phyloP scores from a whole-genome alignment of 495 filamentous ascomycete species.

The Oidiodendron maius region DNA sequence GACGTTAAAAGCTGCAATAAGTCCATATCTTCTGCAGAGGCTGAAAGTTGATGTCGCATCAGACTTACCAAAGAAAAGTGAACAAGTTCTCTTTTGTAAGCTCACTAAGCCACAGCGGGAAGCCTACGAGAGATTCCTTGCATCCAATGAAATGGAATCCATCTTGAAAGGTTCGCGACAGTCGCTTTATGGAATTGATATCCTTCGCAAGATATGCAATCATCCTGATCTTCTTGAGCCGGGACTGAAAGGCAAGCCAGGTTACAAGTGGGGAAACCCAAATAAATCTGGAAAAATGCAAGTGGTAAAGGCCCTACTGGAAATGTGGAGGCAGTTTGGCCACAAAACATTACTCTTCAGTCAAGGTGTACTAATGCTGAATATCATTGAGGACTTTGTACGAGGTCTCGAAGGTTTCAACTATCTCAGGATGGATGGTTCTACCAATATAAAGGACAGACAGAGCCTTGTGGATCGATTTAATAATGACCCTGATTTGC shows the following conservation, averaged over 20 bases:
- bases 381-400: conserved; percentile 83
- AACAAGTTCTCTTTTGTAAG: conserved; percentile 93
- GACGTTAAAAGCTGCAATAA: conserved; percentile 84
- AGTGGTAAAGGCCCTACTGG: conserved; percentile 75
- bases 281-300: conserved; percentile 91
- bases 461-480: conserved; percentile 86
- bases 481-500: conserved; percentile 69
- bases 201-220: conserved; percentile 93
- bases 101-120: conserved; percentile 70
- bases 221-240: conserved; percentile 84
- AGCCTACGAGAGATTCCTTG: conserved; percentile 74
- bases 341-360: conserved; percentile 91
- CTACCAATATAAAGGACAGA: conserved; percentile 73
- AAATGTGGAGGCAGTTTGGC: conserved; percentile 77
- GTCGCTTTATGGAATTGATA: conserved; percentile 81
- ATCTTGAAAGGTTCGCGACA: conserved; percentile 72
- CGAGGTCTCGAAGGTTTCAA: conserved; percentile 58
- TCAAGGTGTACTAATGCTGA: conserved; percentile 87
- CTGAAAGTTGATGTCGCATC: conserved; percentile 90
- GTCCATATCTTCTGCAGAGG: conserved; percentile 86
- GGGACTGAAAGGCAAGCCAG: conserved; percentile 44
- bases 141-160: conserved; percentile 71
- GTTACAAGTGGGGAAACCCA: conserved; percentile 66
- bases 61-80: conserved; percentile 89
- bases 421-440: conserved; percentile 89